Conservation (phyloP, 2,329 filamentous ascomycete genomes). For the Fusarium graminum region DNA sequence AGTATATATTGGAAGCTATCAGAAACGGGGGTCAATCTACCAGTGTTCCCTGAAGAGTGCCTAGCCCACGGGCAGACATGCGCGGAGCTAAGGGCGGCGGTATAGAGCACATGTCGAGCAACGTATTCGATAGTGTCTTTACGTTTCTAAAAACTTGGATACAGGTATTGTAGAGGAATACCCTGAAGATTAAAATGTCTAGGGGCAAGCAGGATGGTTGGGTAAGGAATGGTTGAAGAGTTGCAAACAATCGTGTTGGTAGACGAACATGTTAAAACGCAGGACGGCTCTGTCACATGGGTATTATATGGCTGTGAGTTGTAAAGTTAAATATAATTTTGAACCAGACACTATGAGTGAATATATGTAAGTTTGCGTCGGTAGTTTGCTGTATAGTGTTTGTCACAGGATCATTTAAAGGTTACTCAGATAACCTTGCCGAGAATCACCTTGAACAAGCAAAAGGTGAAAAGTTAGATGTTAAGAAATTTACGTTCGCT, state of each 20-base stretch:
- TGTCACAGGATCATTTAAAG: slow-evolving; percentile 16
- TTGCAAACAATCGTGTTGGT: not conserved
- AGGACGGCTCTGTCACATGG: not conserved
- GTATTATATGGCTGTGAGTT: no score
- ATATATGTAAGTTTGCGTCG: slow-evolving; percentile 2
- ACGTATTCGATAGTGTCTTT: slow-evolving; percentile 3
- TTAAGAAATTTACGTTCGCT: not conserved
- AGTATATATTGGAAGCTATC: not conserved
- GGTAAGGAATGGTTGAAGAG: not conserved
- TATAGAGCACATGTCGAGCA: not conserved
- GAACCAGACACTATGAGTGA: not conserved
- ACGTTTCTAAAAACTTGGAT: not conserved
- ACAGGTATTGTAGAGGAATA: not conserved
- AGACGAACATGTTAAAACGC: not conserved
- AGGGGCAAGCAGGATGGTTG: not conserved
- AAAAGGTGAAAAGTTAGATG: not conserved
- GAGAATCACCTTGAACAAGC: not conserved
- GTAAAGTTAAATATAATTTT: not conserved
- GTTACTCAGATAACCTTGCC: not conserved
- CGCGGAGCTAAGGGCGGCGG: not conserved
- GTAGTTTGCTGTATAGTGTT: slow-evolving; percentile 24
- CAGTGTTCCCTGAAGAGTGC: not conserved
- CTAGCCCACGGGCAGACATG: not conserved
- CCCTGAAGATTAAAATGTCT: not conserved
- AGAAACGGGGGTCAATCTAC: not conserved